Percentiles rank a stretch among this genome's conserved stretches.
These are phyloP conservation scores for Lasiosphaeriaceae sp. DNA, from an alignment of 495 filamentous ascomycete species.

Conservation along the genomic window DNA sequence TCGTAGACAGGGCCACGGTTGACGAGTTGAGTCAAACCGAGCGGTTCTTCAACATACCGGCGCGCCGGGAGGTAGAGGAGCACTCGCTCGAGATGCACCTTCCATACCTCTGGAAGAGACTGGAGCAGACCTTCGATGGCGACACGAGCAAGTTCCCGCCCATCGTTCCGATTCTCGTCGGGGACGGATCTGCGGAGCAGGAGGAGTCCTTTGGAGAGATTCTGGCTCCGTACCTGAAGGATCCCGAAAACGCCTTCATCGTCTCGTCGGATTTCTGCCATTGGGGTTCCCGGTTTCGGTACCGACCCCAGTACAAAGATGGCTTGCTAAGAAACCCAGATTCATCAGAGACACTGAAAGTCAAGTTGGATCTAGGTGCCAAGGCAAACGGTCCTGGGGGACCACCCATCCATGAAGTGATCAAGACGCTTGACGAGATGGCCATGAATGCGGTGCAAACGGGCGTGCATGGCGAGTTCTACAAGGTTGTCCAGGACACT, in stretches of 20 bases:
- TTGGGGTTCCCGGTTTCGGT: constrained; percentile 85
- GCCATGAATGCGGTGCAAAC: constrained; percentile 80
- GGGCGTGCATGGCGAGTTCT: constrained; percentile 65
- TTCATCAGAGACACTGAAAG: not conserved
- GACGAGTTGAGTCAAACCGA: constrained; percentile 57
- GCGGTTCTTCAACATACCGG: constrained; percentile 71
- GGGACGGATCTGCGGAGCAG: constrained; percentile 59
- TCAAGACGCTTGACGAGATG: constrained; percentile 71
- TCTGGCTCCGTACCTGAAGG: constrained; percentile 74
- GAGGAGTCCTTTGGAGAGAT: constrained; percentile 68
- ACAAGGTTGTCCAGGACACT: constrained; percentile 63
- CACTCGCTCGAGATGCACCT: constrained; percentile 97
- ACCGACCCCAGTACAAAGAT: constrained; percentile 44
- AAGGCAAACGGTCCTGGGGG: constrained; percentile 9
- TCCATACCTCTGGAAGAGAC: constrained; percentile 86
- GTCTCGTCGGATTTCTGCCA: constrained; percentile 96
- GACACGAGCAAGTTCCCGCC: constrained; percentile 56
- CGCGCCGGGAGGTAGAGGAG: constrained; percentile 71
- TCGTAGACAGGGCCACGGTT: constrained; percentile 66
- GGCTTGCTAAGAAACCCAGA: constrained; percentile 22
- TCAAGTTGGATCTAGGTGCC: not conserved
- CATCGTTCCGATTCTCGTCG: constrained; percentile 84
- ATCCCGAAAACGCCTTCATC: constrained; percentile 76
- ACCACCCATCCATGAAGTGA: constrained; percentile 78
- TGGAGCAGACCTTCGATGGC: constrained; percentile 51